Evolutionary conservation across 1,139 yeast genomes (phyloP), one percentile per base, ranked within the genome.

Genomic region (Sugiyamaella japonica): DNA sequence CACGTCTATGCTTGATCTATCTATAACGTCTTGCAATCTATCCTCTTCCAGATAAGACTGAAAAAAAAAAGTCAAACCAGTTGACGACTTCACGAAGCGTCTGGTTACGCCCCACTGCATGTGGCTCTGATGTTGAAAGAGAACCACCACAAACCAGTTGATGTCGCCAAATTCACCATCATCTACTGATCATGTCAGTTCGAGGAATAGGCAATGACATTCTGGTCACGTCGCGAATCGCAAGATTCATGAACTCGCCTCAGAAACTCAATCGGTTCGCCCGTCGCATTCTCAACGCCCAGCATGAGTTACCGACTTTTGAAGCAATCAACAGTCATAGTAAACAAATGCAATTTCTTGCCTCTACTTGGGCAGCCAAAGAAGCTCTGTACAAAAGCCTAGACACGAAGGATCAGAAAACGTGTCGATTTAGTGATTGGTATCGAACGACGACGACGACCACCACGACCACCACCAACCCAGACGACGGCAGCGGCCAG

Each of bases 321-420:
- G 51, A 51, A 20, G 20, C 31, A 23, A 37, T 34, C 10, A 15
- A 16, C 16, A 31, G 15, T 10, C 20, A 17, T 32, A 15, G 39
- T 32, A 34, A 46, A 28, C 34, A 54, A 36, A 52, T 57, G 5
- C 58, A 57, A 36, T 52, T 75, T 12, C 66, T 87, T 20, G 81
- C 90, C 0, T 84, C 85, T 0, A 72, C 78, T 9, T 87, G 95
- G 95, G 86, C 91, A 7, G 74, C 81, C 28, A 88, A 87, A 63
- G 96, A 87, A 64, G 93, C 95, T 0, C 66, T 86, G 5, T 87
- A 75, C 69, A 87, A 87, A 67, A 76, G 86, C 0, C 69, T 88
- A 55, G 81, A 77, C 46, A 57, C 66, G 0, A 60, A 58, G 1
- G 80, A 79, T 46, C 95, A 88, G 66, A 54, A 58, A 12, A 12